Conservation (phyloP, 163 green algal genomes). For the Chlorella variabilis region DNA sequence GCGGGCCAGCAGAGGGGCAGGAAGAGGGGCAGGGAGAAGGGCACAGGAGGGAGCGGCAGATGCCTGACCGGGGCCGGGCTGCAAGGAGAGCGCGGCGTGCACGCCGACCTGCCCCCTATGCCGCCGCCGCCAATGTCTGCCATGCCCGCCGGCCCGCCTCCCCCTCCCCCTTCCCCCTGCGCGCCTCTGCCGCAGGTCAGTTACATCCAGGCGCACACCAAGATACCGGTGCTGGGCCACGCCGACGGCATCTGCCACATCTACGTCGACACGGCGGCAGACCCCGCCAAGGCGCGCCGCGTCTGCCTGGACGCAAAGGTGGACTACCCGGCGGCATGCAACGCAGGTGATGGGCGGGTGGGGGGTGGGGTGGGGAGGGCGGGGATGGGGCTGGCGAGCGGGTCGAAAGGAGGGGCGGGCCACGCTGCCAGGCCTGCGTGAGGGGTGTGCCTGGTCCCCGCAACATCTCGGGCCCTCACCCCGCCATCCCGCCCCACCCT, state of each 20-base stretch:
- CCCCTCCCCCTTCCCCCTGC: neutral
- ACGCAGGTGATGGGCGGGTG: conserved; percentile 56
- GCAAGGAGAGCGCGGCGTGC: no score
- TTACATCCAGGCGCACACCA: conserved; percentile 94
- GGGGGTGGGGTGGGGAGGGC: neutral
- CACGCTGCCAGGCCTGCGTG: no score
- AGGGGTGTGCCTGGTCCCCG: no score
- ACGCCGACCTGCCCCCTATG: no score
- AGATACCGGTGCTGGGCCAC: conserved; percentile 97
- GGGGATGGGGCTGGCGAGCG: neutral
- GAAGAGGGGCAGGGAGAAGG: no score
- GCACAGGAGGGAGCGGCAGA: no score
- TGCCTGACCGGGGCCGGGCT: no score
- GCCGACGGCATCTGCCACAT: conserved; percentile 98
- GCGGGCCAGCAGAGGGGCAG: no score
- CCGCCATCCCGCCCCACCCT: neutral
- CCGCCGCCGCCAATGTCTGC: no score
- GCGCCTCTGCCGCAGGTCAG: conserved; percentile 34
- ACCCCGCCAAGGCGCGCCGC: conserved; percentile 81
- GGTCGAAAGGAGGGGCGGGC: no score
- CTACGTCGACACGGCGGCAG: conserved; percentile 88
- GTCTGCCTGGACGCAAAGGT: conserved; percentile 90
- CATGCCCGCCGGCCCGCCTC: neutral
- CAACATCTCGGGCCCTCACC: no score
- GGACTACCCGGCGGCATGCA: conserved; percentile 97